Percentiles rank a stretch among this genome's conserved stretches.
Evolutionary conservation across 768 basidiomycete species (phyloP).

Genomic region (Terana coerulea): DNA sequence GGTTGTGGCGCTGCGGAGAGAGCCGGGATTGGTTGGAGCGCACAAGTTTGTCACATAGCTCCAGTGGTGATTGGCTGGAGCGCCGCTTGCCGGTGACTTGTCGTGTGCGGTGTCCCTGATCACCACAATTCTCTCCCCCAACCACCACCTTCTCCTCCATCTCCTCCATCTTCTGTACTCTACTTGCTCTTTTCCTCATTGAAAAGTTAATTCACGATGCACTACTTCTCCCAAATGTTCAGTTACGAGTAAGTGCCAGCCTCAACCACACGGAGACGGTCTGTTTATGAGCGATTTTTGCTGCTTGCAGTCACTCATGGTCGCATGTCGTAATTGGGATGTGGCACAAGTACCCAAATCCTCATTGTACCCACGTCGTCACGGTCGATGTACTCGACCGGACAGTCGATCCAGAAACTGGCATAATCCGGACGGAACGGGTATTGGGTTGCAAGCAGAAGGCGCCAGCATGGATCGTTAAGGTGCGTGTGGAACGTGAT

Average conservation of each 20-base stretch:
- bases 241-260: conserved; percentile 67
- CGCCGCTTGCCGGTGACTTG: conserved; percentile 7
- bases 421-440: conserved; percentile 89
- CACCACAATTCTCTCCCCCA: conserved; percentile 4
- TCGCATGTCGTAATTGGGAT: conserved; percentile 88
- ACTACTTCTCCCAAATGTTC: conserved; percentile 83
- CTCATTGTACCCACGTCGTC: conserved; percentile 84
- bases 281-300: conserved; percentile 12
- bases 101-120: conserved; percentile 19
- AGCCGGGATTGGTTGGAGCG: conserved; percentile 7
- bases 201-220: conserved; percentile 44
- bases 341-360: conserved; percentile 96
- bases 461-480: conserved; percentile 88
- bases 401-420: conserved; percentile 75
- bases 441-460: conserved; percentile 91
- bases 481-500: conserved; percentile 48
- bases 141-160: conserved; percentile 7
- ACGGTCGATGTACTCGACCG: conserved; percentile 87
- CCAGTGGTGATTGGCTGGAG: conserved; percentile 6
- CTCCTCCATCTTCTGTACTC: conserved; percentile 14
- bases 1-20: conserved; percentile 12
- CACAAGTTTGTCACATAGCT: conserved; percentile 1
- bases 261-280: conserved; percentile 10
- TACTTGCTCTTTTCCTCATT: conserved; percentile 5
- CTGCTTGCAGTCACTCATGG: conserved; percentile 73